phyloP scores from a whole-genome alignment of 2,329 filamentous ascomycete species.

The Cordyceps fumosorosea region DNA sequence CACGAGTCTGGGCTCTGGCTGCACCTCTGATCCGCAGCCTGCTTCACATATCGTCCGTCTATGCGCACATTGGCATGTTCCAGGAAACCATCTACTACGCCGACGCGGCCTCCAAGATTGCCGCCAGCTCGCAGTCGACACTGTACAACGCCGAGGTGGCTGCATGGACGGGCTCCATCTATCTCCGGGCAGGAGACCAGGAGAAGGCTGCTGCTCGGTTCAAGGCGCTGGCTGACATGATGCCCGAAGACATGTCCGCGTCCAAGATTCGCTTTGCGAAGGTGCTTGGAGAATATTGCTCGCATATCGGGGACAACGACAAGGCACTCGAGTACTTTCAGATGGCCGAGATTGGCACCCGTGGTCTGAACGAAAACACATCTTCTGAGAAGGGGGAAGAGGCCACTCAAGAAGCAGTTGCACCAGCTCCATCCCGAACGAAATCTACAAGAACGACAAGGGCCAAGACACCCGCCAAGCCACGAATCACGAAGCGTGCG shows the following conservation, averaged over 20 bases:
- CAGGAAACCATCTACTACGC: constrained; percentile 84
- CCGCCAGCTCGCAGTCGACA: constrained; percentile 58
- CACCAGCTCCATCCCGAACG: constrained; percentile 14
- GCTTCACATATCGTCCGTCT: constrained; percentile 68
- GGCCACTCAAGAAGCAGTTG: constrained; percentile 11
- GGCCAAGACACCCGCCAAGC: constrained; percentile 12
- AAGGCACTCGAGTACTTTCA: constrained; percentile 37
- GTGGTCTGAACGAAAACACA: neutral
- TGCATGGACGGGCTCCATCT: constrained; percentile 49
- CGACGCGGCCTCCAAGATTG: constrained; percentile 75
- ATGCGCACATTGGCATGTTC: constrained; percentile 77
- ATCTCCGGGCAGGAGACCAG: constrained; percentile 50
- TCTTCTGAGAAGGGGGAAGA: constrained; percentile 15
- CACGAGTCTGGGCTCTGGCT: constrained; percentile 75
- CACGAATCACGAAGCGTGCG: constrained; percentile 5
- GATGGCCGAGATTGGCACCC: constrained; percentile 36
- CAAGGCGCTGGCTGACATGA: constrained; percentile 45
- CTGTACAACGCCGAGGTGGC: constrained; percentile 50
- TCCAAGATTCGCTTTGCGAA: constrained; percentile 41
- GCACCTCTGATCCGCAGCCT: constrained; percentile 66
- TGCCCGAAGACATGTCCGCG: constrained; percentile 35
- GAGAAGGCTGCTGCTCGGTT: constrained; percentile 47
- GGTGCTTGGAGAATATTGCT: constrained; percentile 49
- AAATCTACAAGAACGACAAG: constrained; percentile 11
- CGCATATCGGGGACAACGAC: constrained; percentile 39